These are phyloP conservation scores for Saccharum hybrid DNA, from an alignment of 202 grass and related monocot species.

Conservation along the genomic window DNA sequence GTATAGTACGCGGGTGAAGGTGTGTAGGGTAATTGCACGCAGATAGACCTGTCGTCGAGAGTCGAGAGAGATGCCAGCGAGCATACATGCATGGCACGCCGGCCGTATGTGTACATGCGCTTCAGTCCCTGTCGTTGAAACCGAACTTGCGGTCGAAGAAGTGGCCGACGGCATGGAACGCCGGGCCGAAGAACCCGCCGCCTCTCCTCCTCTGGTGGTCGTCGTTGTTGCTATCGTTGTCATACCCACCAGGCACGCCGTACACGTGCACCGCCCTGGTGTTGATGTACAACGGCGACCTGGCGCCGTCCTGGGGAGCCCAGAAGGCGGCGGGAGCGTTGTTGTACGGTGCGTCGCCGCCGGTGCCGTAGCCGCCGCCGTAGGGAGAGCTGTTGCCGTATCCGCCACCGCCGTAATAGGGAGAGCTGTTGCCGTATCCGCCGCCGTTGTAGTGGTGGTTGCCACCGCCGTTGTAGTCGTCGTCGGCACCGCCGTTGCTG, in stretches of 20 bases:
- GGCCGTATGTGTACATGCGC: not conserved
- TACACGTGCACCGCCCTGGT: slow-evolving; percentile 48
- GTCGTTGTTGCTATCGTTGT: not conserved
- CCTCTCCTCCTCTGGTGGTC: slow-evolving; percentile 10
- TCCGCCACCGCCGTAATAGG: not conserved
- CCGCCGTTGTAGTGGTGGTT: no score
- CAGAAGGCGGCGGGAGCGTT: not conserved
- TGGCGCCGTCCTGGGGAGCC: not conserved
- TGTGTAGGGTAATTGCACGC: no score
- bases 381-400: not conserved
- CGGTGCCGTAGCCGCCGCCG: not conserved
- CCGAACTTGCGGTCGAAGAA: slow-evolving; percentile 57
- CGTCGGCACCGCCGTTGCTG: not conserved
- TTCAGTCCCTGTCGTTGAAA: slow-evolving; percentile 4
- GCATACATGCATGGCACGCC: no score
- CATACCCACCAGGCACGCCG: not conserved
- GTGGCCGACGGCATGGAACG: slow-evolving; percentile 43
- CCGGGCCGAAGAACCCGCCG: slow-evolving; percentile 48
- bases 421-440: not conserved
- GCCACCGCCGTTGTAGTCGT: not conserved
- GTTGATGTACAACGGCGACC: slow-evolving; percentile 43
- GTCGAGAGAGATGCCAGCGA: no score
- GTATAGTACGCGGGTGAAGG: no score
- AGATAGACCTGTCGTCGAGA: no score
- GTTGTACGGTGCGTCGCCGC: not conserved